Conservation (phyloP, 2,329 filamentous ascomycete species). For the Pseudogymnoascus sp. region DNA sequence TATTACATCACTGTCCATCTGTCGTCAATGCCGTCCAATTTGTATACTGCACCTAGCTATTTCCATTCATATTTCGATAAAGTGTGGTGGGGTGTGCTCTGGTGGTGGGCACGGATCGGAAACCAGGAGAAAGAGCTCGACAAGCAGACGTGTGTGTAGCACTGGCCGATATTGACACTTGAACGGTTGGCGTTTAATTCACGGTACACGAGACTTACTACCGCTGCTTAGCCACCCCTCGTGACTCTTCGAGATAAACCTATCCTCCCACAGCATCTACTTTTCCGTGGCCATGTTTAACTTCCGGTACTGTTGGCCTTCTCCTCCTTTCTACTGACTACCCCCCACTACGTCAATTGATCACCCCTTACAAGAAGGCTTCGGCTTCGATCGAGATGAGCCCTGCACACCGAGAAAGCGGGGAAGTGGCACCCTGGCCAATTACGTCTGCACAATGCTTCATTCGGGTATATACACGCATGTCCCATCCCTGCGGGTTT, state of each 20-base stretch:
- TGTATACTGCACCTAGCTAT: neutral
- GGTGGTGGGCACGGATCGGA: neutral
- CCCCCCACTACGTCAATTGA: neutral
- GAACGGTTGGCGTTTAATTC: neutral
- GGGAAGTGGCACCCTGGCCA: neutral
- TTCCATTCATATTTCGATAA: neutral
- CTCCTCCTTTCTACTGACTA: neutral
- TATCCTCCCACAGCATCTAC: neutral
- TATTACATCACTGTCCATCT: neutral
- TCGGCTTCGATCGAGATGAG: neutral
- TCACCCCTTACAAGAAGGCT: neutral
- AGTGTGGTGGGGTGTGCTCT: neutral
- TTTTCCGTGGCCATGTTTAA: neutral
- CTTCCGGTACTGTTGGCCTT: neutral
- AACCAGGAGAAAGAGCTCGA: neutral
- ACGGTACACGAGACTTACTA: neutral
- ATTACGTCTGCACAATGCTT: conserved; percentile 3
- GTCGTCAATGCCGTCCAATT: neutral
- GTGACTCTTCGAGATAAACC: neutral
- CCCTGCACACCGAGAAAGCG: neutral
- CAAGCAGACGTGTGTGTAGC: neutral
- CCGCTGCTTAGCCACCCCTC: neutral
- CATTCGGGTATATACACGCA: conserved; percentile 2
- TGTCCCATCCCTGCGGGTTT: neutral
- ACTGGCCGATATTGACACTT: neutral